Evolutionary conservation across 805 yeast species (phyloP).

Genomic region (Metschnikowia santaceciliae): DNA sequence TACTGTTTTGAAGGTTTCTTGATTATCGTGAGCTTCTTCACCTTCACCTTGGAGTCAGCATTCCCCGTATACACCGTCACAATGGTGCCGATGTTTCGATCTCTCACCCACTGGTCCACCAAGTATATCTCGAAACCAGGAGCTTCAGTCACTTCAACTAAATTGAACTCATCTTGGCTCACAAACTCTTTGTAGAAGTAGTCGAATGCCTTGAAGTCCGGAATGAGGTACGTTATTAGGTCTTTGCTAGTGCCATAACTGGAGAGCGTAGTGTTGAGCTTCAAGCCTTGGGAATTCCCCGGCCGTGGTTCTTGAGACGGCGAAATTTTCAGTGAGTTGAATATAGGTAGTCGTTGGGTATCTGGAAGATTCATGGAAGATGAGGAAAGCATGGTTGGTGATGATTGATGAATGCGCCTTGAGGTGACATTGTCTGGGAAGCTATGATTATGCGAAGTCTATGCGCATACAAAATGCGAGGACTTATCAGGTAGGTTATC

Average conservation of each 20-base stretch:
- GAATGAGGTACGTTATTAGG: conserved; percentile 42
- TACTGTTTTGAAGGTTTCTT: conserved; percentile 46
- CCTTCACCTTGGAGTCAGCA: conserved; percentile 56
- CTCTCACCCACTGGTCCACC: conserved; percentile 92
- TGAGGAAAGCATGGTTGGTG: background rate
- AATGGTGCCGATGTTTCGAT: conserved; percentile 60
- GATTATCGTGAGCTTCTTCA: conserved; percentile 51
- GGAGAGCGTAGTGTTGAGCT: background rate
- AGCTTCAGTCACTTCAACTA: conserved; percentile 45
- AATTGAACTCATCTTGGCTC: conserved; percentile 31
- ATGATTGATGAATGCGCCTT: background rate
- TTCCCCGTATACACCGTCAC: conserved; percentile 88
- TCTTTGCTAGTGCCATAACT: conserved; percentile 9
- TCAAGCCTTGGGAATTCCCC: background rate
- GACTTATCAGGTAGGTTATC: background rate
- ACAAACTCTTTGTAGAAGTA: conserved; percentile 40
- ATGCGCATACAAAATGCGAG: background rate
- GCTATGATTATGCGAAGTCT: background rate
- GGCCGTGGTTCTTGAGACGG: background rate
- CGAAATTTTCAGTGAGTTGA: background rate
- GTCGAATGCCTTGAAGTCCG: conserved; percentile 55
- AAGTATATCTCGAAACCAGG: conserved; percentile 84
- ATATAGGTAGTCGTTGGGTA: conserved; percentile 1
- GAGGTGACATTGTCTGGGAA: background rate
- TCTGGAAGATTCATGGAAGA: background rate